phyloP scores from a whole-genome alignment of 2,329 filamentous ascomycete genomes.

The Huntiella bhutanensis region DNA sequence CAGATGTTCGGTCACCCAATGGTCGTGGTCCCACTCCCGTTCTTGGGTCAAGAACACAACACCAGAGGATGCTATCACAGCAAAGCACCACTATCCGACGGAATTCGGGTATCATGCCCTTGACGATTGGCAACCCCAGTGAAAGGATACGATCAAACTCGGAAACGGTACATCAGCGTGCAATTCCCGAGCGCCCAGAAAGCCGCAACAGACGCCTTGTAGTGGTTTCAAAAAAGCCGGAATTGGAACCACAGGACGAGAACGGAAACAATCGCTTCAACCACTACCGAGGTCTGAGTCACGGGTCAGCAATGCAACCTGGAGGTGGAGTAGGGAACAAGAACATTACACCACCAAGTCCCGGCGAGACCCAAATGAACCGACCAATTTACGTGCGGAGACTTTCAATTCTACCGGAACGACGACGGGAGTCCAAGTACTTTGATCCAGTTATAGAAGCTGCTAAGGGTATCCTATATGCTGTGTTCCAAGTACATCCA shows the following conservation, averaged over 20 bases:
- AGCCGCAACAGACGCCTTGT: conserved; percentile 45
- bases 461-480: conserved; percentile 47
- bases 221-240: conserved; percentile 40
- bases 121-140: conserved; percentile 49
- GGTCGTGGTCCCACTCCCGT: conserved; percentile 35
- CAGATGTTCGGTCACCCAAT: conserved; percentile 50
- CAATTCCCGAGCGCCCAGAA: conserved; percentile 28
- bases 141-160: conserved; percentile 50
- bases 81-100: conserved; percentile 43
- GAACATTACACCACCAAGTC: conserved; percentile 37
- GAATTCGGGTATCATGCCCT: conserved; percentile 47
- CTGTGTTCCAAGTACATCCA: conserved; percentile 48
- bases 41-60: conserved; percentile 55
- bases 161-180: conserved; percentile 35
- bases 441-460: conserved; percentile 44
- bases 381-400: conserved; percentile 44
- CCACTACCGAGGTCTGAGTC: conserved; percentile 46
- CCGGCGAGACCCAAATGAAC: conserved; percentile 36
- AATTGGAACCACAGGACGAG: conserved; percentile 44
- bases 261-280: conserved; percentile 41
- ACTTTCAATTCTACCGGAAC: conserved; percentile 43
- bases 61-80: conserved; percentile 57
- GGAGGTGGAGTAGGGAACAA: conserved; percentile 20
- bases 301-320: conserved; percentile 49
- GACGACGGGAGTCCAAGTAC: conserved; percentile 40